Conservation (phyloP, 2,329 filamentous ascomycete genomes). For the Pezicula neosporulosa region DNA sequence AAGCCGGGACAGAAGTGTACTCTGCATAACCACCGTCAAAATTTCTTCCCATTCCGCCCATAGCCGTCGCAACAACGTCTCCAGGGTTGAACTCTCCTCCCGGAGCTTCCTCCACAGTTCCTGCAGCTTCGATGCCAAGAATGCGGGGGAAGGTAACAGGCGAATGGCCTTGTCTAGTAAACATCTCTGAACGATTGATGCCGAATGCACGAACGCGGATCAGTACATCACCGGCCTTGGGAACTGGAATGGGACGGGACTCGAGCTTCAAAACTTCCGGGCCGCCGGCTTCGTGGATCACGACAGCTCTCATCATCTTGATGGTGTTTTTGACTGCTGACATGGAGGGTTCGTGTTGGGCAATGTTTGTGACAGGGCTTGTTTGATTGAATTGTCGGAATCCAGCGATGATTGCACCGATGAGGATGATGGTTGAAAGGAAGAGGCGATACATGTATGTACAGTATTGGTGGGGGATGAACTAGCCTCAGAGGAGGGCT, state of each 20-base stretch:
- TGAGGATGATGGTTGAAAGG: too few species aligned
- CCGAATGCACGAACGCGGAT: slow-evolving; percentile 77
- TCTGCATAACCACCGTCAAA: not conserved
- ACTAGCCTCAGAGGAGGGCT: too few species aligned
- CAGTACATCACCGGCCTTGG: slow-evolving; percentile 62
- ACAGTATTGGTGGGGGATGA: too few species aligned
- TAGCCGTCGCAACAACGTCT: not conserved
- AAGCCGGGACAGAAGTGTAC: not conserved
- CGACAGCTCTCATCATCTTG: not conserved
- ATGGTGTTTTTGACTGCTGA: not conserved
- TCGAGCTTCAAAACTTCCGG: not conserved
- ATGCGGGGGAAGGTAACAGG: slow-evolving; percentile 15
- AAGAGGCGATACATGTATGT: too few species aligned
- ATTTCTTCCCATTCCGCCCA: not conserved
- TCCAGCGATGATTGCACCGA: too few species aligned
- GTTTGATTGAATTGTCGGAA: too few species aligned
- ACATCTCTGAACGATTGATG: slow-evolving; percentile 81
- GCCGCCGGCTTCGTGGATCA: not conserved
- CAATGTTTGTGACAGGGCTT: too few species aligned
- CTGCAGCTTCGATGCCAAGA: slow-evolving; percentile 18
- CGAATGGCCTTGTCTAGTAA: slow-evolving; percentile 29
- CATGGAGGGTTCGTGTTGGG: too few species aligned
- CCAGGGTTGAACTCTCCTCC: slow-evolving; percentile 12
- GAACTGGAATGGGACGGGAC: slow-evolving; percentile 13
- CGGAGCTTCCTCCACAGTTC: slow-evolving; percentile 9